Evolutionary conservation across 2,329 filamentous ascomycete species (phyloP).

Genomic region (Cryphonectria parasitica): DNA sequence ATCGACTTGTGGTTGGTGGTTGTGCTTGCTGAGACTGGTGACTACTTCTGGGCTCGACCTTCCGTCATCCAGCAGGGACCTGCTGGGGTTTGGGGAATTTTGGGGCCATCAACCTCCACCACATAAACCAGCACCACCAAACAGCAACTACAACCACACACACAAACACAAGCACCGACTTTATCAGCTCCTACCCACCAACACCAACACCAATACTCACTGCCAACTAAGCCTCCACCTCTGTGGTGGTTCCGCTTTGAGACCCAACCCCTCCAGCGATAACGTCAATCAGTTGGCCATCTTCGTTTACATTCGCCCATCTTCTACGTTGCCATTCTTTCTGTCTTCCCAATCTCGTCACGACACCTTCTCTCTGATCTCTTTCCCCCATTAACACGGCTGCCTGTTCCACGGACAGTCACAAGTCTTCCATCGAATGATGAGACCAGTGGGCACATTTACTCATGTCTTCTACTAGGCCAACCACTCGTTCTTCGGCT

Average conservation of each 20-base stretch:
- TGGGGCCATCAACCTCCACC: constrained; percentile 8
- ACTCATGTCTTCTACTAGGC: constrained; percentile 86
- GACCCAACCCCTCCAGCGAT: neutral
- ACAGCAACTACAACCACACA: neutral
- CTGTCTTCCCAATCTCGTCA: constrained; percentile 9
- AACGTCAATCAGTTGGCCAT: constrained; percentile 13
- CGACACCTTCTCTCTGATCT: neutral
- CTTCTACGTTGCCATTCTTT: neutral
- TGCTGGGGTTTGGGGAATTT: constrained; percentile 11
- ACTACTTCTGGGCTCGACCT: neutral
- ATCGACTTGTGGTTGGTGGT: neutral
- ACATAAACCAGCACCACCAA: constrained; percentile 5
- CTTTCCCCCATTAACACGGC: constrained; percentile 24
- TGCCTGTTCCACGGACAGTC: constrained; percentile 9
- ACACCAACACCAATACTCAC: constrained; percentile 5
- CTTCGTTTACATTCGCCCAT: constrained; percentile 9
- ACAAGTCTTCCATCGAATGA: constrained; percentile 30
- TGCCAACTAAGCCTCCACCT: constrained; percentile 7
- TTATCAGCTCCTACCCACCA: constrained; percentile 1
- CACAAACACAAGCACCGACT: neutral
- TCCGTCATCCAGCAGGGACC: constrained; percentile 12
- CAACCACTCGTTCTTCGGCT: constrained; percentile 90
- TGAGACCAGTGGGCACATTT: constrained; percentile 36
- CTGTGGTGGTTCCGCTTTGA: constrained; percentile 10
- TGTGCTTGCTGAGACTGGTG: constrained; percentile 6